Base-by-base conservation (phyloP, 352 stramenopile species). In the Globisporangium cystogenes region DNA sequence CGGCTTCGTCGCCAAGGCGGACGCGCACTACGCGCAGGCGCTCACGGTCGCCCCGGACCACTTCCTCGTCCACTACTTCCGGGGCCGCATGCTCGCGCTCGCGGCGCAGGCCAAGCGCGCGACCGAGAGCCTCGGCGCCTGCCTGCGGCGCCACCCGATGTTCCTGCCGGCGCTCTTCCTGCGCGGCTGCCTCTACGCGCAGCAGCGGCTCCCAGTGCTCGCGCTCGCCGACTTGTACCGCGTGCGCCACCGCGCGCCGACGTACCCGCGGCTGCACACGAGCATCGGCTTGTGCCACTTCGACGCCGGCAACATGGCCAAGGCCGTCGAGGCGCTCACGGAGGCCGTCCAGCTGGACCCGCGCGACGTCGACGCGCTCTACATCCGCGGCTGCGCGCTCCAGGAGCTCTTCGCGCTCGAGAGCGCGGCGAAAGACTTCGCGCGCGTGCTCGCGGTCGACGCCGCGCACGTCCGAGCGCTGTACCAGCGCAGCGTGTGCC, bases 221-320 rank as follows among this genome's bases (percentile, higher is more conserved):
- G 75, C 70, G 5, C 67, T 86, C 12, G 70, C 72, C 0, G 75
- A 84, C 48, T 80, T 81, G 20, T 76, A 81, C 33, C 64, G 68
- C 3, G 68, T 84, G 1, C 71, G 72, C 6, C 70, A 81, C 54
- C 70, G 69, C 16, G 62, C 64, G 11, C 53, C 68, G 4, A 54
- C 60, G 41, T 86, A 86, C 24, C 75, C 65, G 3, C 58, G 72
- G 15, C 37, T 86, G 26, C 66, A 82, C 35, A 71, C 68, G 11
- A 76, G 52, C 42, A 86, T 86, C 4, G 75, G 72, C 0, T 82
- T 69, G 36, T 86, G 75, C 48, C 74, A 86, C 35, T 72, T 79
- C 4, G 37, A 75, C 44, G 55, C 59, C 42, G 63, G 67, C 0
- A 74, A 61, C n/a, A 43, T 80, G 35, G 29, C 18, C 1, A 77